Percentiles rank a stretch among this genome's conserved stretches.
Evolutionary conservation across 1,139 yeast genomes (phyloP).

Genomic region (Hyphopichia buzzinii): DNA sequence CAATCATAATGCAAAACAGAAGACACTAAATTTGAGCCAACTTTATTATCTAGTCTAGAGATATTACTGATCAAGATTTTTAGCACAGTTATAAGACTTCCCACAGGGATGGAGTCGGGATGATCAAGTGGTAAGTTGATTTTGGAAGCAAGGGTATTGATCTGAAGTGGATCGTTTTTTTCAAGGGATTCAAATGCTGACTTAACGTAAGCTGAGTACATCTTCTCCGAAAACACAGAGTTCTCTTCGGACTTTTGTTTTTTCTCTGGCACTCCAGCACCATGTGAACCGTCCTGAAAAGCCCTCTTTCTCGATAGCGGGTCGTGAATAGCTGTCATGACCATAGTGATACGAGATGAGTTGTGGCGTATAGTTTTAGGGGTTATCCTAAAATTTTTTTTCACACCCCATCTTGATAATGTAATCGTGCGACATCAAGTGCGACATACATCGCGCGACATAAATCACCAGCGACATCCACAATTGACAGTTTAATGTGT

Average conservation of each 20-base stretch:
- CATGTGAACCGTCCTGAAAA: constrained; percentile 5
- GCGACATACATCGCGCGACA: too few species aligned
- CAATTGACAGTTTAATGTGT: too few species aligned
- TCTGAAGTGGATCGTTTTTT: constrained; percentile 39
- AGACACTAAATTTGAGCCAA: constrained; percentile 30
- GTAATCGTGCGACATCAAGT: too few species aligned
- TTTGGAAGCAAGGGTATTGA: constrained; percentile 38
- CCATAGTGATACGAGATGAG: constrained; percentile 1
- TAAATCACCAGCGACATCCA: too few species aligned
- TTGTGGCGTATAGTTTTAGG: background rate
- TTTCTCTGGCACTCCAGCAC: background rate
- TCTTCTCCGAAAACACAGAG: constrained; percentile 45
- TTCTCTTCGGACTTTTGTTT: constrained; percentile 1
- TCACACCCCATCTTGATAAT: background rate
- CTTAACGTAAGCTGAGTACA: constrained; percentile 62
- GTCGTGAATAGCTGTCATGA: constrained; percentile 29
- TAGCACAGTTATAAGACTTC: constrained; percentile 36
- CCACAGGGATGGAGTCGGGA: constrained; percentile 33
- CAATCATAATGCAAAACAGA: constrained; percentile 51
- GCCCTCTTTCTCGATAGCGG: constrained; percentile 26
- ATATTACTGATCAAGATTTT: constrained; percentile 34
- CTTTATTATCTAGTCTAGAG: constrained; percentile 36
- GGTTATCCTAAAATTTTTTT: constrained; percentile 2
- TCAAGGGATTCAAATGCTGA: constrained; percentile 73
- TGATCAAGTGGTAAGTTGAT: constrained; percentile 32